Evolutionary conservation across 345 rosid species (phyloP).

Genomic region (Camelina laxa): DNA sequence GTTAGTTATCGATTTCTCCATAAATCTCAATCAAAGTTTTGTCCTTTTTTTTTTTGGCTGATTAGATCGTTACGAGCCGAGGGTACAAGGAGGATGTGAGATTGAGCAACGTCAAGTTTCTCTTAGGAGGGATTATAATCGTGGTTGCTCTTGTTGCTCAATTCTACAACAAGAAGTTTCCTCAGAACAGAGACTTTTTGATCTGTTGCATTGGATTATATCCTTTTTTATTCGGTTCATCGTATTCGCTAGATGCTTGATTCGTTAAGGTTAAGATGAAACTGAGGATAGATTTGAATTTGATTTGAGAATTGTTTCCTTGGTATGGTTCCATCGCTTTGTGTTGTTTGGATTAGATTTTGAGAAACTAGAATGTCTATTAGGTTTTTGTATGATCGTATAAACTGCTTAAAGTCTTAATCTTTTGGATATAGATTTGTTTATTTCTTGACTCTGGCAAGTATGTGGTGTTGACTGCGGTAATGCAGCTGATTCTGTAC

Average conservation of each 20-base stretch:
- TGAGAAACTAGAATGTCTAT: background rate
- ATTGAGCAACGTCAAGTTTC: constrained; percentile 70
- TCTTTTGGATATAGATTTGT: constrained; percentile 13
- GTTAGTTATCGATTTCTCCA: constrained; percentile 26
- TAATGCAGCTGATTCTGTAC: constrained; percentile 77
- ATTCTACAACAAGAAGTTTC: constrained; percentile 94
- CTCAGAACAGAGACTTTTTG: constrained; percentile 76
- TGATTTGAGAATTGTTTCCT: background rate
- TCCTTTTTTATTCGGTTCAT: constrained; percentile 52
- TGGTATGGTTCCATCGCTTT: background rate
- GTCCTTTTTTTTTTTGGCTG: too few species aligned
- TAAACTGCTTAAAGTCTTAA: background rate
- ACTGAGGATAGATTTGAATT: background rate
- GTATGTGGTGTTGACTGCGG: constrained; percentile 77
- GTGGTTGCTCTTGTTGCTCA: constrained; percentile 84
- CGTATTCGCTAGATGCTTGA: background rate
- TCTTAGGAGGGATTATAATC: constrained; percentile 65
- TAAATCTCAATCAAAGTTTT: background rate
- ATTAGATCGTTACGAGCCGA: constrained; percentile 67
- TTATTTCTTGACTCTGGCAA: constrained; percentile 76
- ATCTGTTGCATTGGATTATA: constrained; percentile 81
- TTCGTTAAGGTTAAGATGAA: background rate
- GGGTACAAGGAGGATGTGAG: constrained; percentile 81
- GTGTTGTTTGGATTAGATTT: background rate
- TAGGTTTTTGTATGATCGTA: background rate